Base-by-base conservation (phyloP, 768 basidiomycete species). In the Tubosaeta sp. region DNA sequence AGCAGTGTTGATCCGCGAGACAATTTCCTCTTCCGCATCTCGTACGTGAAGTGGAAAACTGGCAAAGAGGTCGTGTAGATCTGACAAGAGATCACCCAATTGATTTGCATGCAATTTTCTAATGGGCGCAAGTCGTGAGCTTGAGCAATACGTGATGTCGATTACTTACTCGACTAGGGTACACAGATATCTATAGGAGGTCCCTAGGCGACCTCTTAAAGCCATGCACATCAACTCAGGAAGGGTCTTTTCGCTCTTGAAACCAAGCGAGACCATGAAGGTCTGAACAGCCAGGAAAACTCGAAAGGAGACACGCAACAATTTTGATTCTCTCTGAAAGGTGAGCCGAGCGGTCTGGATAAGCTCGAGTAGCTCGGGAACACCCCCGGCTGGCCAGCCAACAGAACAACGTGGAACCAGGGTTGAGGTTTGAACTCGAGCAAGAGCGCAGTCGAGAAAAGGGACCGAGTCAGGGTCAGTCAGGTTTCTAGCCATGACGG, bases 261-360 rank as follows among this genome's bases (percentile, higher is more conserved):
- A 73, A 7, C 78, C 81, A 22, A 74, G 64, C 4, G 64, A 57
- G 16, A 66, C 55, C 63, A 85, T 71, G 35, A 79, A 76, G 5
- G 58, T 54, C 43, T 79, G 77, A 0, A 84, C 62, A 1, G 69
- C 58, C 10, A 70, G 62, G 46, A 84, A 60, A 16, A 85, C 46
- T 16, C 70, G 65, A 55, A 84, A 81, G 7, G 75, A 80, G 2
- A 83, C 58, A 2, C 79, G 76, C 38, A 81, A 53, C 17, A 64
- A 52, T 19, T 65, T 65, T 7, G 66, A 64, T 13, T 59, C 64
- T 46, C 51, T 51, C n/a, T 57, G 65, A 48, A 81, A 74, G 4
- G 60, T 50, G 2, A 37, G 31, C 3, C 78, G 76, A 6, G 77
- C 76, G 12, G 60, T 59, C 41, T 74, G 68, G 10, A 83, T 57